A percentile compares a stretch with the other conserved stretches of the same genome.
These are phyloP conservation scores for Domatiomyces catenatus DNA, from an alignment of 2,329 filamentous ascomycete species.

Conservation along the genomic window DNA sequence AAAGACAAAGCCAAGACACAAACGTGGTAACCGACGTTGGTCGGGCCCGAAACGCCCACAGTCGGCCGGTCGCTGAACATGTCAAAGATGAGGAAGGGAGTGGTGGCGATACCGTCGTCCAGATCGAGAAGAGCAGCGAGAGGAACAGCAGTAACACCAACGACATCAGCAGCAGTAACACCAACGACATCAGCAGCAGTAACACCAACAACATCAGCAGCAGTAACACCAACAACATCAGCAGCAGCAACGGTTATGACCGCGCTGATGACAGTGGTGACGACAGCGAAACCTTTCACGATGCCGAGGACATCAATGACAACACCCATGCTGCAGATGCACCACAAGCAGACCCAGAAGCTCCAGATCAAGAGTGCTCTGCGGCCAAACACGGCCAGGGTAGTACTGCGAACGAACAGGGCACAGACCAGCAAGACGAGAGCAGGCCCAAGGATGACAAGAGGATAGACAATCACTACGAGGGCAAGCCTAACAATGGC, in stretches of 20 bases:
- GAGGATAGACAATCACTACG: too few relatives aligned
- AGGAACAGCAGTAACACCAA: conserved; percentile 19
- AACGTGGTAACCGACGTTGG: conserved; percentile 55
- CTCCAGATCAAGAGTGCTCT: not conserved
- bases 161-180: conserved; percentile 24
- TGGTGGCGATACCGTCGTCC: conserved; percentile 28
- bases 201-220: conserved; percentile 2
- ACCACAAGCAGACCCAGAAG: conserved; percentile 1
- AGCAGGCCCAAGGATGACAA: not conserved
- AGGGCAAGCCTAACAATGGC: too few relatives aligned
- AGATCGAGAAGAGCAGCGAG: too few relatives aligned
- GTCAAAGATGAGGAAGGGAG: conserved; percentile 16
- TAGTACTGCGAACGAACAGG: not conserved
- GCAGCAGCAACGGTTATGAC: not conserved
- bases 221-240: not conserved
- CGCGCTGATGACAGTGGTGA: conserved; percentile 24
- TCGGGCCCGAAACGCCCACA: conserved; percentile 38
- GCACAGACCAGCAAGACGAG: not conserved
- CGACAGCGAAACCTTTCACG: conserved; percentile 25
- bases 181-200: conserved; percentile 13
- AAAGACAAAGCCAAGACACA: not conserved
- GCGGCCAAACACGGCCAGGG: not conserved
- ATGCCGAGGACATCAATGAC: conserved; percentile 19
- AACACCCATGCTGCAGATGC: conserved; percentile 8
- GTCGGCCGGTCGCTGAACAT: conserved; percentile 2